Conservation (phyloP, 192 early-diverging fungal species). For the Coemansia sp. region DNA sequence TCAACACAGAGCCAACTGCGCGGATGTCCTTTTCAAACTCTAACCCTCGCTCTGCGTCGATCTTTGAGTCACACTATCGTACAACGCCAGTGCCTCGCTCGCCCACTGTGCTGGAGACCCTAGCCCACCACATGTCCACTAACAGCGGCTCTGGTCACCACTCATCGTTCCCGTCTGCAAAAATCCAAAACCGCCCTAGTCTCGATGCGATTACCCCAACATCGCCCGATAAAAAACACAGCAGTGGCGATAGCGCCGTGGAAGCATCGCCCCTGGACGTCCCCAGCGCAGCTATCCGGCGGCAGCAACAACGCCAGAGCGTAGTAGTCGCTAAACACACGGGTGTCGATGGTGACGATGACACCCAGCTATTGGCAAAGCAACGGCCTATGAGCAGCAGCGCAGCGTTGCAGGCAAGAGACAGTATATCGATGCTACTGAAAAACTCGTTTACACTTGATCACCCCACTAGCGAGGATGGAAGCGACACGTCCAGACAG, state of each 20-base stretch:
- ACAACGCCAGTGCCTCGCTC: constrained; percentile 27
- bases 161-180: constrained; percentile 18
- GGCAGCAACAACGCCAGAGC: background rate
- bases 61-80: constrained; percentile 16
- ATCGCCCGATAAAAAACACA: constrained; percentile 3
- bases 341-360: constrained; percentile 3
- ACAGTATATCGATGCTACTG: background rate
- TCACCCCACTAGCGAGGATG: background rate
- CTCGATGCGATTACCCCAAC: constrained; percentile 32
- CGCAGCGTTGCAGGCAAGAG: background rate
- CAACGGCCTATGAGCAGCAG: constrained; percentile 10
- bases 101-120: constrained; percentile 17
- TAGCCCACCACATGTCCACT: constrained; percentile 20
- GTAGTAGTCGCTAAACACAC: background rate
- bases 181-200: constrained; percentile 25
- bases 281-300: background rate
- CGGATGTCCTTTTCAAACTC: constrained; percentile 38
- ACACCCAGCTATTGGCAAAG: background rate
- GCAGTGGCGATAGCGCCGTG: background rate
- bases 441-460: background rate
- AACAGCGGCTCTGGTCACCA: constrained; percentile 21
- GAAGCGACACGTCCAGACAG: background rate
- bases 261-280: background rate
- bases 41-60: constrained; percentile 34
- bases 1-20: constrained; percentile 21